Evolutionary conservation across 768 basidiomycete genomes (phyloP).

Genomic region (Dioszegia crocea): DNA sequence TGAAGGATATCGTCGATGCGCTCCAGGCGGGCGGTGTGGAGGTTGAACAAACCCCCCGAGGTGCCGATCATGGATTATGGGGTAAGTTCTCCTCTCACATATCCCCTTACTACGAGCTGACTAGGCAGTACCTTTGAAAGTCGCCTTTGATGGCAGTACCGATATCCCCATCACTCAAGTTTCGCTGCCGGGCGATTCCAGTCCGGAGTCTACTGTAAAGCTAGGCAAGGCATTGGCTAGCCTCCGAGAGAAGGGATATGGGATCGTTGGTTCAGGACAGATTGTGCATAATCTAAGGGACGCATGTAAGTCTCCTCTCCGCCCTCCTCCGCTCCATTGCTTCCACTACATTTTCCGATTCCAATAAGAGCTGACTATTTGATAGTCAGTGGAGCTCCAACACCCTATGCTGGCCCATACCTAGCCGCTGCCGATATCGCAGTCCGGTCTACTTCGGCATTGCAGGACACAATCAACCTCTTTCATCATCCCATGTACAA

Average conservation of each 20-base stretch:
- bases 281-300: constrained; percentile 45
- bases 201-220: constrained; percentile 22
- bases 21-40: constrained; percentile 15
- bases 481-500: constrained; percentile 64
- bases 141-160: constrained; percentile 23
- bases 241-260: constrained; percentile 39
- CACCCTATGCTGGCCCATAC: constrained; percentile 28
- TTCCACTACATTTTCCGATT: neutral
- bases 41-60: constrained; percentile 20
- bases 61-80: constrained; percentile 44
- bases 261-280: constrained; percentile 41
- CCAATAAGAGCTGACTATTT: neutral
- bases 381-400: constrained; percentile 21
- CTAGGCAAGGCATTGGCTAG: constrained; percentile 32
- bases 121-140: constrained; percentile 29
- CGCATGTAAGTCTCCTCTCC: constrained; percentile 24
- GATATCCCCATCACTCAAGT: constrained; percentile 38
- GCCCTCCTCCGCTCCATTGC: too few relatives aligned
- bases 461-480: constrained; percentile 19
- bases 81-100: constrained; percentile 26
- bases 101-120: neutral
- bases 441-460: constrained; percentile 10
- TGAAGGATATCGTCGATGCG: constrained; percentile 15
- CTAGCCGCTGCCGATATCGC: constrained; percentile 13
- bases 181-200: constrained; percentile 32